Conservation (phyloP, 352 stramenopile genomes). For the Pythium aristosporum region DNA sequence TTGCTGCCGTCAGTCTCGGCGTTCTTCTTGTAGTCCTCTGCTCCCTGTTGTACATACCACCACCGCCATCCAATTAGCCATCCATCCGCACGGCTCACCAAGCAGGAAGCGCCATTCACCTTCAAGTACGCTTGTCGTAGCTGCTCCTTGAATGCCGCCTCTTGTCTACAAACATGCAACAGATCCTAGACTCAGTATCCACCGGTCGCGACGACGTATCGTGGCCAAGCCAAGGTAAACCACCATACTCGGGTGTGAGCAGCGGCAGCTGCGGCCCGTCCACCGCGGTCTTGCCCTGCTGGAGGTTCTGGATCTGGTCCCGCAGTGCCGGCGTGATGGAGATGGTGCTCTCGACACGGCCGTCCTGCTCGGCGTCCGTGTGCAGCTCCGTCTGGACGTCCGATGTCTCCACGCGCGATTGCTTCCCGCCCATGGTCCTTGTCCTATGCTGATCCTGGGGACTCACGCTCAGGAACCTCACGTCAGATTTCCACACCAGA, state of each 20-base stretch:
- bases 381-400: slow-evolving; percentile 57
- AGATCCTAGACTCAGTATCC: background rate
- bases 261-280: slow-evolving; percentile 18
- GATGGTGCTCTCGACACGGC: slow-evolving; percentile 54
- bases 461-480: slow-evolving; percentile 27
- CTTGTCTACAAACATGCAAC: slow-evolving; percentile 34
- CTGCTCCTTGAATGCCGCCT: slow-evolving; percentile 69
- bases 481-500: slow-evolving; percentile 30
- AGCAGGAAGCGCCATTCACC: slow-evolving; percentile 26
- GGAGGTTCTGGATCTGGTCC: slow-evolving; percentile 61
- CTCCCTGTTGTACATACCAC: slow-evolving; percentile 33
- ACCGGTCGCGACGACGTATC: background rate
- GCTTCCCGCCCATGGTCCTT: slow-evolving; percentile 65
- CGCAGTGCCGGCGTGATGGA: slow-evolving; percentile 67
- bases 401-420: slow-evolving; percentile 69
- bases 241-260: slow-evolving; percentile 48
- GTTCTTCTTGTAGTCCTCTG: slow-evolving; percentile 68
- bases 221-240: background rate
- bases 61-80: too few relatives aligned
- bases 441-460: background rate
- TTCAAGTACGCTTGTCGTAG: slow-evolving; percentile 76
- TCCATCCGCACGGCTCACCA: too few relatives aligned
- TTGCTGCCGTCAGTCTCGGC: slow-evolving; percentile 49
- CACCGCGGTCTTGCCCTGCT: slow-evolving; percentile 20
- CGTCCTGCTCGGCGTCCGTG: slow-evolving; percentile 41